Conservation (phyloP, 257 asterid genomes). For the Ajuga chamaepitys region DNA sequence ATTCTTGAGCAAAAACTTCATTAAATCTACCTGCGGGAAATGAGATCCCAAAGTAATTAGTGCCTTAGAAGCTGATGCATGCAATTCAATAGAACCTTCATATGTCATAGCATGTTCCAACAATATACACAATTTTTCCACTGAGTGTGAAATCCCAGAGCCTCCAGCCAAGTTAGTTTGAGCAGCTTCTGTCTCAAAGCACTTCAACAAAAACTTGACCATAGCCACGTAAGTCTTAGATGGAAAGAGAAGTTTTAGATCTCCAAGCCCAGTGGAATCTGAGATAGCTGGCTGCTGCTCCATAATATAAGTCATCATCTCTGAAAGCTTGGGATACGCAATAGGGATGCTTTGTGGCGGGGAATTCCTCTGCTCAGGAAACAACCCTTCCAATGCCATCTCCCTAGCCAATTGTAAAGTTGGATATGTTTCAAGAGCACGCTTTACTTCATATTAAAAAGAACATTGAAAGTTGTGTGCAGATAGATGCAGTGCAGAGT, state of each 20-base stretch:
- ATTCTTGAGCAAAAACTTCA: background rate
- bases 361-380: constrained; percentile 63
- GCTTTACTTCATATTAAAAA: constrained; percentile 11
- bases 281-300: constrained; percentile 68
- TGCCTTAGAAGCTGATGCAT: constrained; percentile 85
- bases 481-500: constrained; percentile 1
- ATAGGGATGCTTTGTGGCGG: constrained; percentile 27
- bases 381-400: constrained; percentile 89
- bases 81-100: constrained; percentile 92
- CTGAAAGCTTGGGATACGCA: constrained; percentile 70
- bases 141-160: constrained; percentile 41
- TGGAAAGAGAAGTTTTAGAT: constrained; percentile 51
- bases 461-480: constrained; percentile 11
- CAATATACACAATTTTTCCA: constrained; percentile 58
- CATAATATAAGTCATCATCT: constrained; percentile 69
- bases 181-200: constrained; percentile 73
- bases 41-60: constrained; percentile 70
- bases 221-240: constrained; percentile 73
- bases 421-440: constrained; percentile 3
- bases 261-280: constrained; percentile 40
- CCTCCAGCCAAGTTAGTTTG: constrained; percentile 33
- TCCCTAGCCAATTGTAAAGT: constrained; percentile 50
- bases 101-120: constrained; percentile 80
- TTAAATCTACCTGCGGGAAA: constrained; percentile 62
- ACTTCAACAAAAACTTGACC: constrained; percentile 86